Evolutionary conservation across 2,329 filamentous ascomycete species (phyloP).

Genomic region (Cladophialophora chaetospira): DNA sequence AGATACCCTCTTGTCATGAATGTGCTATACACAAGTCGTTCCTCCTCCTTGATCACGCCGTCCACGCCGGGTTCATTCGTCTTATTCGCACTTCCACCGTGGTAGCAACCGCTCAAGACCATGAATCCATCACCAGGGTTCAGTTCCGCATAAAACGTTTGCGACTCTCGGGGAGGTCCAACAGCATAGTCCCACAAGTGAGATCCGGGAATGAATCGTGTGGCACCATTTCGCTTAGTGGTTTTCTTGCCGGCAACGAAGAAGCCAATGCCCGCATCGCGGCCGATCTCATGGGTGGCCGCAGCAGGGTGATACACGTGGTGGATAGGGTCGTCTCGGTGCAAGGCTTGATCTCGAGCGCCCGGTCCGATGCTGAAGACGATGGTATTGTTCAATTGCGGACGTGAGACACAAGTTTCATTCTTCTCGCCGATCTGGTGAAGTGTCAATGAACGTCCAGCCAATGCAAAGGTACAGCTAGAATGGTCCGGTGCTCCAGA

Average conservation of each 20-base stretch:
- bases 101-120: constrained; percentile 40
- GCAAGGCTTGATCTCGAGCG: constrained; percentile 38
- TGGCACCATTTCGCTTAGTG: constrained; percentile 37
- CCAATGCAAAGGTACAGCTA: no score
- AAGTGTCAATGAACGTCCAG: not conserved
- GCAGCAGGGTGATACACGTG: constrained; percentile 27
- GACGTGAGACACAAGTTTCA: constrained; percentile 23
- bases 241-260: constrained; percentile 35
- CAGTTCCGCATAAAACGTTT: constrained; percentile 36
- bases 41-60: constrained; percentile 32
- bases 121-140: constrained; percentile 42
- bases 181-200: constrained; percentile 35
- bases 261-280: constrained; percentile 34
- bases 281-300: constrained; percentile 29
- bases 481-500: not conserved
- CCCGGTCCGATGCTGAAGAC: constrained; percentile 42
- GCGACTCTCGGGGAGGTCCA: constrained; percentile 20
- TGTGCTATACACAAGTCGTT: constrained; percentile 33
- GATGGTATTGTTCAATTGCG: constrained; percentile 40
- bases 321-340: constrained; percentile 36
- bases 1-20: constrained; percentile 33
- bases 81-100: constrained; percentile 37
- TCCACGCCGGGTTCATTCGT: constrained; percentile 14
- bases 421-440: constrained; percentile 25
- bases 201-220: constrained; percentile 36